These are phyloP conservation scores for Buddleja alternifolia DNA, from an alignment of 257 asterid species.

Conservation along the genomic window DNA sequence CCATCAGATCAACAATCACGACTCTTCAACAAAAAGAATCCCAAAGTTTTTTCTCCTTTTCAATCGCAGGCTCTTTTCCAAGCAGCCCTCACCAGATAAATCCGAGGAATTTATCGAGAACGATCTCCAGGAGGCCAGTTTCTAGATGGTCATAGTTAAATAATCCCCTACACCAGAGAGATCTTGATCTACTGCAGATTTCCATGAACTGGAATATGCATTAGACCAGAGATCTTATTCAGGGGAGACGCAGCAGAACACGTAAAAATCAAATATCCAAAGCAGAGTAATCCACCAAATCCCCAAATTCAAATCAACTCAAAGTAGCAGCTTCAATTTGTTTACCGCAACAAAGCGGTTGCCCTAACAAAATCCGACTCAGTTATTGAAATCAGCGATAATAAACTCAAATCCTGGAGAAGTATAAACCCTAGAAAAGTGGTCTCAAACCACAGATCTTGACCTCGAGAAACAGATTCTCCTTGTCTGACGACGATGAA, in stretches of 20 bases:
- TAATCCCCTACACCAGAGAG: slow-evolving; percentile 19
- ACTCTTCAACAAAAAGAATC: slow-evolving; percentile 7
- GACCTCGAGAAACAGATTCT: slow-evolving; percentile 28
- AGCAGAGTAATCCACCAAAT: slow-evolving; percentile 26
- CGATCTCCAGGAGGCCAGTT: background rate
- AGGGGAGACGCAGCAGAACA: slow-evolving; percentile 19
- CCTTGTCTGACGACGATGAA: slow-evolving; percentile 32
- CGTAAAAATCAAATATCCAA: slow-evolving; percentile 26
- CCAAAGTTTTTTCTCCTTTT: background rate
- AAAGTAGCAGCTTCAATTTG: slow-evolving; percentile 17
- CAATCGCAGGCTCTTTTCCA: slow-evolving; percentile 22
- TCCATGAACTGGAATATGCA: slow-evolving; percentile 23
- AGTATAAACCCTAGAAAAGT: slow-evolving; percentile 31
- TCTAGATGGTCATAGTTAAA: slow-evolving; percentile 5
- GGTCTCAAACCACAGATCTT: slow-evolving; percentile 46
- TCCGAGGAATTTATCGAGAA: slow-evolving; percentile 22
- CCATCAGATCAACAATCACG: slow-evolving; percentile 20
- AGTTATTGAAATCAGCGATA: slow-evolving; percentile 40
- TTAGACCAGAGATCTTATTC: slow-evolving; percentile 21
- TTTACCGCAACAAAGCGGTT: slow-evolving; percentile 22
- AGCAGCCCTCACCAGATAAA: slow-evolving; percentile 19
- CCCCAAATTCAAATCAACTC: slow-evolving; percentile 23
- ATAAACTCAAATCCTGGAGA: slow-evolving; percentile 37
- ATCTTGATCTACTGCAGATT: slow-evolving; percentile 36
- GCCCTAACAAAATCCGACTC: slow-evolving; percentile 29